Conservation (phyloP, 768 basidiomycete genomes). For the Porpolomopsis calyptriformis region DNA sequence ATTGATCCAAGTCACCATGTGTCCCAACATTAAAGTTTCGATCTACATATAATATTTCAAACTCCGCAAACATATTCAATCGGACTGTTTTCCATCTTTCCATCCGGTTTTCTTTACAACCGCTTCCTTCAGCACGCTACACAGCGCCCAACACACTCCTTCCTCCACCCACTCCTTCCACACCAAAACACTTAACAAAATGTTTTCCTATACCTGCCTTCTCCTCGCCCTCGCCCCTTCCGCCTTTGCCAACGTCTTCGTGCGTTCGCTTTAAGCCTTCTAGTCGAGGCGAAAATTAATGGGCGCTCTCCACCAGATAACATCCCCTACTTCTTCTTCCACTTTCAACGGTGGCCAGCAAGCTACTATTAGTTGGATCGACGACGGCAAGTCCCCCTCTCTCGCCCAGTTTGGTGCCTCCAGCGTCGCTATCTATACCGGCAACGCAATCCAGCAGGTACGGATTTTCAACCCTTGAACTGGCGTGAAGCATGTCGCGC, state of each 20-base stretch:
- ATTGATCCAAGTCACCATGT: no score
- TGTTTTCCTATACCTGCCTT: conserved; percentile 42
- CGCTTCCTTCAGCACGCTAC: no score
- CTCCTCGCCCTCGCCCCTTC: conserved; percentile 43
- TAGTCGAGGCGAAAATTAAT: not conserved
- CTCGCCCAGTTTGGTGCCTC: conserved; percentile 42
- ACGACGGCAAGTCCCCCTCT: conserved; percentile 36
- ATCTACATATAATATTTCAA: no score
- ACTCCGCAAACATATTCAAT: no score
- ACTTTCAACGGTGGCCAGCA: conserved; percentile 39
- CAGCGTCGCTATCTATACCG: conserved; percentile 50
- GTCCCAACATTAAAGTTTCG: no score
- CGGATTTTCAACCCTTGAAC: conserved; percentile 5
- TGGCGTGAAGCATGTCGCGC: no score
- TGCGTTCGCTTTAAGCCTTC: conserved; percentile 16
- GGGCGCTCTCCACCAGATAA: conserved; percentile 33
- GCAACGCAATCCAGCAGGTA: conserved; percentile 55
- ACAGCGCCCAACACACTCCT: not conserved
- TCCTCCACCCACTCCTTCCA: not conserved
- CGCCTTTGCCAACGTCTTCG: conserved; percentile 47
- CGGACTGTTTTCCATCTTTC: no score
- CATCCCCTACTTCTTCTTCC: conserved; percentile 38
- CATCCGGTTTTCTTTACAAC: no score
- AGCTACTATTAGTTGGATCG: conserved; percentile 48
- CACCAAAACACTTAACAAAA: no score